Evolutionary conservation across 2,329 filamentous ascomycete genomes (phyloP), one percentile per base, ranked within the genome.

Genomic region (Fusarium concolor): DNA sequence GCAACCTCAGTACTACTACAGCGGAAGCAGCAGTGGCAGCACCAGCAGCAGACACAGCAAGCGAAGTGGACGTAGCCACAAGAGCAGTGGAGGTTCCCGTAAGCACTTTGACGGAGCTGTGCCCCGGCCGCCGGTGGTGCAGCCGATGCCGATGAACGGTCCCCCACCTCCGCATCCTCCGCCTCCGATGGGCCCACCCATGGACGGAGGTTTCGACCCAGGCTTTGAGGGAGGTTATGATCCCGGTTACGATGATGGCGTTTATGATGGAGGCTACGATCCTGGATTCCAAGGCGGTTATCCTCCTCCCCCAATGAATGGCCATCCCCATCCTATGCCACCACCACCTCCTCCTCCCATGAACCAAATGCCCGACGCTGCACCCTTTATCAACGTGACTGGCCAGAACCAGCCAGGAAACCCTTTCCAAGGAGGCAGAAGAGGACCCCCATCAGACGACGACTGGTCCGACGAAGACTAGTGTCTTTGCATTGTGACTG

Each of bases 61-160:
- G 17, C 54, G 65, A 14, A 71, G 67, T 28, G 57, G 66, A 47
- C 62, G 66, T 20, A 59, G 70, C 43, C 68, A 71, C 28, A 73
- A 68, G 42, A 49, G 26, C 15, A 50, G 66, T 15, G 51, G 60
- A 18, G 54, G 65, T 14, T 66, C 65, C 39, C 71, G 65, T 35
- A 72, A 74, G 44, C 71, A 73, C 50, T 74, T 72, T 45, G 59
- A 74, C 18, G 71, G 70, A 26, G 71, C 69, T 14, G 56, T 74
- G 12, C 71, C 71, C 14, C 56, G 67, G 33, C 62, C 67, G n/a
- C 56, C 67, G 28, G 44, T 68, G 14, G 59, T 62, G 24, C 56
- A 62, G 17, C 59, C 56, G 22, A 50, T 47, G 22, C 71, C 70
- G 14, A 65, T 70, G 65, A 60, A 66, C 50, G 62, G 46, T 18